phyloP scores from a whole-genome alignment of 2,329 filamentous ascomycete genomes.

The Pseudogymnoascus sp. region DNA sequence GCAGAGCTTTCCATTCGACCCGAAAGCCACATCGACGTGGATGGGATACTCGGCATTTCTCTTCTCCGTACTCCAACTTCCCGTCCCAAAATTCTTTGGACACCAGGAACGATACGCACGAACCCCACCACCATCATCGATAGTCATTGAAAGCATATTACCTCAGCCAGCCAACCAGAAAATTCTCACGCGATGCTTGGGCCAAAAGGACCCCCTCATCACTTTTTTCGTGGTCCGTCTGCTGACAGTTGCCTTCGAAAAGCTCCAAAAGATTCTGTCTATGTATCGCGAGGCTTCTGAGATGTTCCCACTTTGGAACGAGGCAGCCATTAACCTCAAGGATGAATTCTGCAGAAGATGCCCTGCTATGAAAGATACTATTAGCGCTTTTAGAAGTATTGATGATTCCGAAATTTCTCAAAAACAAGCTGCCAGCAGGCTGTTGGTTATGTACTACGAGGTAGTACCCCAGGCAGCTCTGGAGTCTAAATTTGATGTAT shows the following conservation, averaged over 20 bases:
- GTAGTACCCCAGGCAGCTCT: constrained; percentile 70
- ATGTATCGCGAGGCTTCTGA: constrained; percentile 36
- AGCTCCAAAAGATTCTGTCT: constrained; percentile 47
- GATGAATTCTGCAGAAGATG: constrained; percentile 71
- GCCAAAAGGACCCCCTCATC: constrained; percentile 68
- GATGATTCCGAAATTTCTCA: constrained; percentile 63
- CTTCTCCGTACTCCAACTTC: constrained; percentile 69
- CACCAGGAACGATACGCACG: constrained; percentile 52
- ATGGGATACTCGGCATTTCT: constrained; percentile 87
- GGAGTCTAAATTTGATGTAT: constrained; percentile 82
- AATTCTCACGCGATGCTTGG: constrained; percentile 69
- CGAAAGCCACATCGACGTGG: constrained; percentile 89
- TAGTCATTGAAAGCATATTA: constrained; percentile 78
- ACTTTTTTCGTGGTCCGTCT: constrained; percentile 79
- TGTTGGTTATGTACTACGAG: constrained; percentile 80
- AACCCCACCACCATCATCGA: constrained; percentile 67
- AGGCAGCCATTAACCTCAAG: constrained; percentile 58
- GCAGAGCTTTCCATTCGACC: constrained; percentile 75
- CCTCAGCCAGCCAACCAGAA: constrained; percentile 76
- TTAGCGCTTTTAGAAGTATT: constrained; percentile 63
- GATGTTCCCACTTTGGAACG: constrained; percentile 51
- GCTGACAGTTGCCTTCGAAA: constrained; percentile 69
- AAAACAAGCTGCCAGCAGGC: constrained; percentile 67
- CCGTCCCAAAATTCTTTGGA: constrained; percentile 66
- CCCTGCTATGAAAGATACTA: constrained; percentile 74